Conservation (phyloP, 1,284 basidiomycete genomes). For the Blastosporella zonata region DNA sequence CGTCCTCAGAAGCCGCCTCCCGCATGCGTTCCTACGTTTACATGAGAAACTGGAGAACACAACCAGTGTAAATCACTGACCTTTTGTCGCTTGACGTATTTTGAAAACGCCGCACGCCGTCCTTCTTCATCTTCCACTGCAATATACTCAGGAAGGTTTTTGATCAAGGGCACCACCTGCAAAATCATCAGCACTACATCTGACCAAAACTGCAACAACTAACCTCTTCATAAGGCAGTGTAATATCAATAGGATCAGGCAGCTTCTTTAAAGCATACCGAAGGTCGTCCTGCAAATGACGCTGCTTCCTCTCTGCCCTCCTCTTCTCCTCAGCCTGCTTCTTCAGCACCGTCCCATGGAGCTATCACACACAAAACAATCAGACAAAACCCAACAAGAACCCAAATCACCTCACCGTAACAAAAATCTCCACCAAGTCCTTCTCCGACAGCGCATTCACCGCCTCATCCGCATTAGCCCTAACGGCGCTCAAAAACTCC, state of each 20-base stretch:
- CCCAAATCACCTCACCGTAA: slow-evolving; percentile 50
- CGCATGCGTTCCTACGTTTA: slow-evolving; percentile 63
- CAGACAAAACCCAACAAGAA: slow-evolving; percentile 1
- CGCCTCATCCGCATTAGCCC: slow-evolving; percentile 47
- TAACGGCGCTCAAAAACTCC: slow-evolving; percentile 59
- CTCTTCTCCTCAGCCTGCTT: slow-evolving; percentile 79
- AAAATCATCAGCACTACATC: slow-evolving; percentile 14
- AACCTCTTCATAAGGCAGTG: slow-evolving; percentile 76
- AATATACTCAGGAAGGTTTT: slow-evolving; percentile 80
- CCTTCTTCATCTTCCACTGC: slow-evolving; percentile 82
- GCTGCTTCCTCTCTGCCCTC: slow-evolving; percentile 76
- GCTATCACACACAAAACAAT: slow-evolving; percentile 37
- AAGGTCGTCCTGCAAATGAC: slow-evolving; percentile 92
- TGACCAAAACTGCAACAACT: slow-evolving; percentile 22
- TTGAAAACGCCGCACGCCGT: slow-evolving; percentile 75
- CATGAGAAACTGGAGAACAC: slow-evolving; percentile 12
- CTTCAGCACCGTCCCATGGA: slow-evolving; percentile 69
- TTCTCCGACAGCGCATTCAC: slow-evolving; percentile 46
- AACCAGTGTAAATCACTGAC: slow-evolving; percentile 29
- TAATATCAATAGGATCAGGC: slow-evolving; percentile 74
- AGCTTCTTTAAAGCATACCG: slow-evolving; percentile 94
- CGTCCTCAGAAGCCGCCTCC: slow-evolving; percentile 78
- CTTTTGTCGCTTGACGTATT: slow-evolving; percentile 86
- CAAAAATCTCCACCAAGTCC: slow-evolving; percentile 62
- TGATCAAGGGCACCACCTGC: slow-evolving; percentile 71